Conservation (phyloP, 352 stramenopile species). For the Pythium scleroteichum region DNA sequence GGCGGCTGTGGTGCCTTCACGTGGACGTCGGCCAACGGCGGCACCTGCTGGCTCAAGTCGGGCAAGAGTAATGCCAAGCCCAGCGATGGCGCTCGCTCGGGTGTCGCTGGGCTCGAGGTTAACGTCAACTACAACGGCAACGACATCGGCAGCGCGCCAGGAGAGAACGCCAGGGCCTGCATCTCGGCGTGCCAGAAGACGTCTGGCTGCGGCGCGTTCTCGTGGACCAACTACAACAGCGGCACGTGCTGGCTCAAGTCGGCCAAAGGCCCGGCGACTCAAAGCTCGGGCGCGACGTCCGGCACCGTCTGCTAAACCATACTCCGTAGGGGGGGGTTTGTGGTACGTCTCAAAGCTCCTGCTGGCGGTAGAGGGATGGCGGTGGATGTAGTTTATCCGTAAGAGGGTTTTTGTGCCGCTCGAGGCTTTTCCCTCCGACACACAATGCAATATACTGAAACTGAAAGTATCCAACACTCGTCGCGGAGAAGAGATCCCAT, state of each 20-base stretch:
- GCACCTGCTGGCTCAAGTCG: not conserved
- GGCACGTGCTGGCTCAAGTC: slow-evolving; percentile 28
- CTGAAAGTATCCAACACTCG: no score
- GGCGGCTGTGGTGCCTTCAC: not conserved
- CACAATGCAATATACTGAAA: no score
- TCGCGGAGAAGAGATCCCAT: no score
- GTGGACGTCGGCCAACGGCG: not conserved
- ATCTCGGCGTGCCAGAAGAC: not conserved
- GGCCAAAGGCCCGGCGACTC: not conserved
- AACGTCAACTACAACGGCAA: slow-evolving; percentile 12
- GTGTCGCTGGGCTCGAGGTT: not conserved
- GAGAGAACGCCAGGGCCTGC: no score
- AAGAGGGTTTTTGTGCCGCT: no score
- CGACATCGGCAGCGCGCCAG: slow-evolving; percentile 13
- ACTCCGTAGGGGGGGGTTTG: no score
- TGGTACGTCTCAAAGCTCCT: no score
- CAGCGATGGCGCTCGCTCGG: not conserved
- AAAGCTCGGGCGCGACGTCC: not conserved
- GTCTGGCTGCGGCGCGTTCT: slow-evolving; percentile 14
- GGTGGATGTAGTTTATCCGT: no score
- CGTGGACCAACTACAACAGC: slow-evolving; percentile 26
- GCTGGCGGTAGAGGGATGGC: no score
- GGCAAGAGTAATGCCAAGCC: not conserved
- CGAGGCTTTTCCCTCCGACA: no score
- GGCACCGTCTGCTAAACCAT: not conserved